phyloP scores from a whole-genome alignment of 768 basidiomycete genomes.

The Naganishia kalamii region DNA sequence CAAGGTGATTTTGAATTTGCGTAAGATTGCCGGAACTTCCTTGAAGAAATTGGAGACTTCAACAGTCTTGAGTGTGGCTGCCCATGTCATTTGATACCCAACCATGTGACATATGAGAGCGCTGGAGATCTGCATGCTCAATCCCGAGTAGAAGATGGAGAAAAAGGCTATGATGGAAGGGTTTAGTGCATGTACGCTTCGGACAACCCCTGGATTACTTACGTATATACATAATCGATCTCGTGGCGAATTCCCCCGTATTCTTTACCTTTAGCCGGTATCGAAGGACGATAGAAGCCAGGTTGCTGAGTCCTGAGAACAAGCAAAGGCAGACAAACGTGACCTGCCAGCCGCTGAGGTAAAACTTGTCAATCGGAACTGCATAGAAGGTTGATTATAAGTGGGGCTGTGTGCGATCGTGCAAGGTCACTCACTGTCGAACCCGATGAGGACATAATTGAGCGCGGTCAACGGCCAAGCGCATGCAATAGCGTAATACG shows the following conservation, averaged over 20 bases:
- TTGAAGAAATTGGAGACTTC: no score
- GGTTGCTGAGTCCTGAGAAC: conserved; percentile 59
- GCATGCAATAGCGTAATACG: conserved; percentile 54
- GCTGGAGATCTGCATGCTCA: conserved; percentile 63
- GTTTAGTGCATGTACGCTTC: no score
- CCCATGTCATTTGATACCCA: conserved; percentile 51
- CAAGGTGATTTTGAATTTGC: no score
- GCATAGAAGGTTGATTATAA: neutral
- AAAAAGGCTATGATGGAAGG: conserved; percentile 55
- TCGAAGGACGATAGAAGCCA: conserved; percentile 49
- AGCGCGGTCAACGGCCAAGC: conserved; percentile 59
- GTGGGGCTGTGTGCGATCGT: neutral
- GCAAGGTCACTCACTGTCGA: neutral
- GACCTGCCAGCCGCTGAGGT: neutral
- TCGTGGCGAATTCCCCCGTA: neutral
- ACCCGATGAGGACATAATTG: conserved; percentile 58
- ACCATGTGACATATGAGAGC: conserved; percentile 58
- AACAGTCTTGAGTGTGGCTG: no score
- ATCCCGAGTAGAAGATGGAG: conserved; percentile 54
- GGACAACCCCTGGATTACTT: neutral
- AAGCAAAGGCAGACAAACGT: conserved; percentile 42
- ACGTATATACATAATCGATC: neutral
- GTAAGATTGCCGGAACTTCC: no score
- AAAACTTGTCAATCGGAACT: conserved; percentile 1
- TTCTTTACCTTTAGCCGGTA: conserved; percentile 27